Percentiles rank a stretch among this genome's conserved stretches.
These are phyloP conservation scores for Penicillium frequentans DNA, from an alignment of 2,329 filamentous ascomycete species.

Conservation along the genomic window DNA sequence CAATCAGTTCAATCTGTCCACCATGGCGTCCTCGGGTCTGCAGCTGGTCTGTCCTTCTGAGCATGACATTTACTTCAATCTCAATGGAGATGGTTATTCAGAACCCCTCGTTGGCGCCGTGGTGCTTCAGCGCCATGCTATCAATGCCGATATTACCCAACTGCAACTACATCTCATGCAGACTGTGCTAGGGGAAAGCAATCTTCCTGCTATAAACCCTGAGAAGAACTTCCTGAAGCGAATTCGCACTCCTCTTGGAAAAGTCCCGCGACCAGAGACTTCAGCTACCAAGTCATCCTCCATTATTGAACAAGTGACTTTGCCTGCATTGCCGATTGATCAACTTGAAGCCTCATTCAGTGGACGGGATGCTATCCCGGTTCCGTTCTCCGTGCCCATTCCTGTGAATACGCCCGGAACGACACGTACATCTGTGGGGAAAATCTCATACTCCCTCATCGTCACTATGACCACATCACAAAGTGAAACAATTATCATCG, in stretches of 20 bases:
- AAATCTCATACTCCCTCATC: conserved; percentile 9
- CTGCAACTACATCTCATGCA: background rate
- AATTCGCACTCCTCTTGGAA: background rate
- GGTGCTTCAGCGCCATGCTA: background rate
- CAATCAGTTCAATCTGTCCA: background rate
- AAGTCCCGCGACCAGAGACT: background rate
- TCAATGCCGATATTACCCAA: background rate
- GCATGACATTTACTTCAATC: conserved; percentile 11
- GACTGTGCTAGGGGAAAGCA: background rate
- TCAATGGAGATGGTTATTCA: conserved; percentile 11
- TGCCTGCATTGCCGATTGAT: background rate
- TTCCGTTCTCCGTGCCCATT: conserved; percentile 14
- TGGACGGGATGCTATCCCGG: background rate
- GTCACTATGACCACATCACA: conserved; percentile 2
- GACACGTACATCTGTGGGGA: conserved; percentile 5
- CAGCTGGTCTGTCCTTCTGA: conserved; percentile 7
- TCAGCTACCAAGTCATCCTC: background rate
- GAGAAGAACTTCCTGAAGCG: background rate
- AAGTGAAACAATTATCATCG: background rate
- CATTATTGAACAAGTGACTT: conserved; percentile 1
- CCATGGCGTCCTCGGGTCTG: background rate
- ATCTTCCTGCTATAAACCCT: background rate
- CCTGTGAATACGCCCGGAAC: conserved; percentile 6
- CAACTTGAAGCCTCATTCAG: background rate
- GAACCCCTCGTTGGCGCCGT: conserved; percentile 8